Evolutionary conservation across 495 filamentous ascomycete genomes (phyloP), one percentile per base, ranked within the genome.

Genomic region (Neurospora sp.): DNA sequence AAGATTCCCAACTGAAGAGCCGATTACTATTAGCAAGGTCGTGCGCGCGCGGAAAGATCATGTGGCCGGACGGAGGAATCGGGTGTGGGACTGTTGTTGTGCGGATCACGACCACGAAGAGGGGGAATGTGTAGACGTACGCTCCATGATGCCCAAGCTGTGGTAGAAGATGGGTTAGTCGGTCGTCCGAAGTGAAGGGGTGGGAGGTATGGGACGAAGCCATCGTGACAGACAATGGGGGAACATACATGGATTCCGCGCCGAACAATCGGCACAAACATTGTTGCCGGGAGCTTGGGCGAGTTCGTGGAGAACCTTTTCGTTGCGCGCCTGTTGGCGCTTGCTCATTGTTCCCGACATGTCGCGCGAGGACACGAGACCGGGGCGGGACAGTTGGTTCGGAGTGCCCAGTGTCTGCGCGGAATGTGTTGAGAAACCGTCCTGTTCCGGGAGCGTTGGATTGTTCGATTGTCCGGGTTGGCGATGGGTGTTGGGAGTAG

Each of bases 61-160:
- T 62, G 54, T 62, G 54, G 54, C 54, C 27, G 48, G 48, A 59
- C 11, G 23, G 48, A 59, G 10, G 5, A 59, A 59, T 27, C 23
- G 48, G 11, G 48, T 12, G 27, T 6, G 23, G 48, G 4, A 20
- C 10, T 27, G 23, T 12, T 27, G 11, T 59, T 59, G 23, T 59
- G 31, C 48, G 69, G 42, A 66, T 48, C 75, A 41, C 44, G n/a
- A 38, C 62, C 54, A 41, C 69, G 46, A 70, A 18, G 8, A 71
- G 14, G 72, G 44, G n/a, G n/a, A 42, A 39, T 38, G 27, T 44
- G 71, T 70, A 42, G 39, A 89, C 93, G 82, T 90, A 97, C 94
- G 82, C 92, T 98, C 94, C 96, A 99, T 86, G 94, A 97, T 82
- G 96, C 94, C 96, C 96, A 99, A 86, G 90, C 94, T 97, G 77